Evolutionary conservation across 805 yeast species (phyloP).

Genomic region (Metschnikowia gruessii): DNA sequence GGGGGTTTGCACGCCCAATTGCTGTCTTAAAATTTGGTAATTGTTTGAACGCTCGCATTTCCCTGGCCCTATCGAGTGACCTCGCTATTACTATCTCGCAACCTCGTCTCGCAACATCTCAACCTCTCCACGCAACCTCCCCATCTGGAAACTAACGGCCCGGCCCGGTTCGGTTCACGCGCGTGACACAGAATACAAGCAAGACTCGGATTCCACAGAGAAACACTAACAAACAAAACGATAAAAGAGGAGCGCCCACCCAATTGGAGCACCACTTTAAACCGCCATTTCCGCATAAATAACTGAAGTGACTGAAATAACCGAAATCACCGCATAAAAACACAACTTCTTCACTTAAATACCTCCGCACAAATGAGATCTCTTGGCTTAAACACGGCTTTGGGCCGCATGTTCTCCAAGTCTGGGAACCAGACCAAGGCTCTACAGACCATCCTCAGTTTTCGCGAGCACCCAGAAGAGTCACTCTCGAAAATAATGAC

Average conservation of each 20-base stretch:
- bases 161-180: neutral
- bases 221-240: neutral
- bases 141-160: neutral
- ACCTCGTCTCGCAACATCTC: no score
- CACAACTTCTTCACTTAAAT: no score
- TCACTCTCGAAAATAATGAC: conserved; percentile 49
- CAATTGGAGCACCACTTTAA: no score
- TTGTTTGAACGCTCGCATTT: no score
- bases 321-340: no score
- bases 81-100: no score
- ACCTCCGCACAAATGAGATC: conserved; percentile 27
- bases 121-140: neutral
- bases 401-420: conserved; percentile 36
- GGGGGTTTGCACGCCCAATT: no score
- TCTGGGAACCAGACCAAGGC: conserved; percentile 29
- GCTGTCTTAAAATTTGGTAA: no score
- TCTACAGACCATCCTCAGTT: conserved; percentile 51
- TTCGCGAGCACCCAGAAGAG: conserved; percentile 47
- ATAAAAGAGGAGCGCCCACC: no score
- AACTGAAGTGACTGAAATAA: no score
- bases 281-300: no score
- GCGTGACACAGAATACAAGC: conserved; percentile 11
- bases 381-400: conserved; percentile 37
- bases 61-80: no score
- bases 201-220: neutral